Evolutionary conservation across 257 asterid species (phyloP).

Genomic region (Coffea canephora): DNA sequence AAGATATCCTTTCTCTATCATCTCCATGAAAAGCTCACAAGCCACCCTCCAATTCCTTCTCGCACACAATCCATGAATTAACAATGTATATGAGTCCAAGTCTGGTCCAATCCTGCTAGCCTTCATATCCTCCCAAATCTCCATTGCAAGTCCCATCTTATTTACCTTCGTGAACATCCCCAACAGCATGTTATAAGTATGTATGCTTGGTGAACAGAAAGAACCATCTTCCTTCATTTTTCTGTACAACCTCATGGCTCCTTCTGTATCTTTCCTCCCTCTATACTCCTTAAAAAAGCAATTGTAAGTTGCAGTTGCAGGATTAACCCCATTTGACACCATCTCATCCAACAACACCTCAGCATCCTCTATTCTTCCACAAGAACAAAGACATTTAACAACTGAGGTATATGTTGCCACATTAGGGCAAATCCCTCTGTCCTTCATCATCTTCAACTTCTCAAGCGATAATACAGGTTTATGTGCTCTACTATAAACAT

Average conservation of each 20-base stretch:
- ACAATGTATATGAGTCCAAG: constrained; percentile 68
- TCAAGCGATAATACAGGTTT: constrained; percentile 76
- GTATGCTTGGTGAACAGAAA: constrained; percentile 50
- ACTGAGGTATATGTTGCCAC: constrained; percentile 74
- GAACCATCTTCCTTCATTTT: constrained; percentile 65
- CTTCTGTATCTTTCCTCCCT: constrained; percentile 70
- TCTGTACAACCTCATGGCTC: constrained; percentile 59
- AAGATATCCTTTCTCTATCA: constrained; percentile 85
- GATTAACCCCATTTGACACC: constrained; percentile 62
- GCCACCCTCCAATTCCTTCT: constrained; percentile 68
- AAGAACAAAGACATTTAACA: constrained; percentile 72
- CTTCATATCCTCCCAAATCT: constrained; percentile 78
- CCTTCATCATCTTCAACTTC: constrained; percentile 69
- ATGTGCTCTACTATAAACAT: constrained; percentile 81
- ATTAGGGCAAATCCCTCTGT: constrained; percentile 61
- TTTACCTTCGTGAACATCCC: constrained; percentile 58
- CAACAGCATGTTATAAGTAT: constrained; percentile 65
- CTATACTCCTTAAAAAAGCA: constrained; percentile 77
- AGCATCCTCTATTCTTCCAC: constrained; percentile 75
- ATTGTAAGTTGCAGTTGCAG: constrained; percentile 63
- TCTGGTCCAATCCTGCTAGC: constrained; percentile 68
- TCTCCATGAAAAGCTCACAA: constrained; percentile 70
- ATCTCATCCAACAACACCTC: constrained; percentile 57
- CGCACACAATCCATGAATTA: constrained; percentile 75
- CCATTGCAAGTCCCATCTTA: constrained; percentile 53